Conservation (phyloP, 352 stramenopile genomes). For the Pythium insidiosum region DNA sequence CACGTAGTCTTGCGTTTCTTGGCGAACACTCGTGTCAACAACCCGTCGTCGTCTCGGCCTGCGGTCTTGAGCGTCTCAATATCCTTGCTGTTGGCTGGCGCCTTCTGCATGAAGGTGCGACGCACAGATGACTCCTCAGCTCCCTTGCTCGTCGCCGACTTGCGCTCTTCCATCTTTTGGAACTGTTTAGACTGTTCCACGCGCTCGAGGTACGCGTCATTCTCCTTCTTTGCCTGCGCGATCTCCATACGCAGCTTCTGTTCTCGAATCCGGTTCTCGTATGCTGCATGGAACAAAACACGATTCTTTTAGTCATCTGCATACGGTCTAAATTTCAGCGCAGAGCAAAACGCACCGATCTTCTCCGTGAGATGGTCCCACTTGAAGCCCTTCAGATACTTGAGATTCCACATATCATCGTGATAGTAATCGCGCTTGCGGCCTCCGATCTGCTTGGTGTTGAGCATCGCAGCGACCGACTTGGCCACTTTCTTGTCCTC, state of each 20-base stretch:
- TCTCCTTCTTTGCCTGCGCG: conserved; percentile 80
- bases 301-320: not conserved
- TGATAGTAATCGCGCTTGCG: conserved; percentile 96
- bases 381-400: conserved; percentile 98
- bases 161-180: conserved; percentile 80
- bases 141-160: conserved; percentile 20
- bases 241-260: conserved; percentile 86
- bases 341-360: conserved; percentile 76
- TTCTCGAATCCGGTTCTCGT: conserved; percentile 82
- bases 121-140: conserved; percentile 46
- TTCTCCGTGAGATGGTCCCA: conserved; percentile 99
- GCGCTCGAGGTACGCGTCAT: conserved; percentile 80
- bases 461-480: conserved; percentile 88
- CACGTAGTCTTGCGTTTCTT: no score
- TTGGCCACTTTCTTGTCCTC: conserved; percentile 96
- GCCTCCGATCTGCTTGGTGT: conserved; percentile 88
- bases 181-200: conserved; percentile 84
- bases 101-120: conserved; percentile 72
- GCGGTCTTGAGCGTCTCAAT: conserved; percentile 42
- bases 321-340: not conserved
- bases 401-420: conserved; percentile 98
- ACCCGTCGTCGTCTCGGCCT: conserved; percentile 24
- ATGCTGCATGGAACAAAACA: no score
- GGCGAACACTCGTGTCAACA: conserved; percentile 68
- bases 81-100: conserved; percentile 58